Conservation (phyloP, 2,329 filamentous ascomycete genomes). For the Macrophomina tecta region DNA sequence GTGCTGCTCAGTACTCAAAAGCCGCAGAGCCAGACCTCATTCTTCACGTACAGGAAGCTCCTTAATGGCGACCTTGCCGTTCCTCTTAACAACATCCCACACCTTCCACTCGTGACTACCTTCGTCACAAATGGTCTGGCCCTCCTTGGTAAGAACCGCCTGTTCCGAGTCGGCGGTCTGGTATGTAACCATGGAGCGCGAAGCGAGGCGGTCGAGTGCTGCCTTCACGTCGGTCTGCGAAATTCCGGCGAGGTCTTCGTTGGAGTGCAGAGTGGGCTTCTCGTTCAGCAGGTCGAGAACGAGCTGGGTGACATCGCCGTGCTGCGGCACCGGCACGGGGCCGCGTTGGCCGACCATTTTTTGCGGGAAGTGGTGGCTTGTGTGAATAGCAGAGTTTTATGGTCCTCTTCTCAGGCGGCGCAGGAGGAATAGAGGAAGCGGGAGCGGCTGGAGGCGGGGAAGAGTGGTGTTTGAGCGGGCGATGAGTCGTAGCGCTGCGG, state of each 20-base stretch:
- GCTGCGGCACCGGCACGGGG: constrained; percentile 53
- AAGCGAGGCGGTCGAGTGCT: constrained; percentile 82
- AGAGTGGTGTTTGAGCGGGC: constrained; percentile 5
- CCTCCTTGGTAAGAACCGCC: constrained; percentile 76
- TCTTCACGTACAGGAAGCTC: constrained; percentile 50
- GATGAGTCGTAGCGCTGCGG: constrained; percentile 28
- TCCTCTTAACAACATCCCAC: constrained; percentile 55
- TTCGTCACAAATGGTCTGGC: constrained; percentile 70
- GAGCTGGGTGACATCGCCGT: constrained; percentile 71
- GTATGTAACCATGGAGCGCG: constrained; percentile 86
- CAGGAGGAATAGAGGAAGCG: constrained; percentile 16
- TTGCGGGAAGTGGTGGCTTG: constrained; percentile 19
- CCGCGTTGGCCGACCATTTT: constrained; percentile 54
- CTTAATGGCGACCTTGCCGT: constrained; percentile 53
- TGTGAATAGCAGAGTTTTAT: background rate
- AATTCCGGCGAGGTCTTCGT: constrained; percentile 54
- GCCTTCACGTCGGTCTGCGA: constrained; percentile 70
- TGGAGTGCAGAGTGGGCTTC: constrained; percentile 59
- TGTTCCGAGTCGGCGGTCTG: constrained; percentile 82
- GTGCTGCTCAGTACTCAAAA: constrained; percentile 32
- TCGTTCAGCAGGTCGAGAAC: constrained; percentile 72
- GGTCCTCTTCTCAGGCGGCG: background rate
- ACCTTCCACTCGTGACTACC: constrained; percentile 60
- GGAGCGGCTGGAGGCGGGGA: background rate
- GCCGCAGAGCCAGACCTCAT: constrained; percentile 2